A percentile compares a stretch with the other conserved stretches of the same genome.
Evolutionary conservation across 2,329 filamentous ascomycete species (phyloP).

Genomic region (Fusarium tricinctum): DNA sequence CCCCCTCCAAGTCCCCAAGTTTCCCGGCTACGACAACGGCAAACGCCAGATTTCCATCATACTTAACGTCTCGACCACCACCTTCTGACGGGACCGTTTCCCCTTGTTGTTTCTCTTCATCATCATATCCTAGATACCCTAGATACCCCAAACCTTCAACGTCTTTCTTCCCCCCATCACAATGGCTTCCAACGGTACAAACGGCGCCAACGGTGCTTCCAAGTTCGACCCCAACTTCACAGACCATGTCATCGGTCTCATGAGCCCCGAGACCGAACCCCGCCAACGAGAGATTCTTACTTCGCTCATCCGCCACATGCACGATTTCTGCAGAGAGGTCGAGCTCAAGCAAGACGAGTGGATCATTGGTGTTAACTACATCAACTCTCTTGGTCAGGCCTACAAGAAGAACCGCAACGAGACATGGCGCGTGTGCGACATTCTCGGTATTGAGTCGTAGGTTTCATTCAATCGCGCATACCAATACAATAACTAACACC

Average conservation of each 20-base stretch:
- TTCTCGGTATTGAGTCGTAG: constrained; percentile 80
- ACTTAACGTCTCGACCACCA: constrained; percentile 25
- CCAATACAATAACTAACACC: neutral
- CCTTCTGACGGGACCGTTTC: neutral
- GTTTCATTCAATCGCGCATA: constrained; percentile 51
- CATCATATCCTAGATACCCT: neutral
- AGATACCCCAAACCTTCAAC: constrained; percentile 20
- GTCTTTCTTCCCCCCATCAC: neutral
- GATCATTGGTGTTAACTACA: constrained; percentile 79
- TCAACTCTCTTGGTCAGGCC: constrained; percentile 81
- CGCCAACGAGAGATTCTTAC: constrained; percentile 74
- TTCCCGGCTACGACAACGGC: constrained; percentile 39
- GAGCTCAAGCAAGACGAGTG: constrained; percentile 84
- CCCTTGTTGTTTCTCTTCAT: neutral
- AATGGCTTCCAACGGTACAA: constrained; percentile 43
- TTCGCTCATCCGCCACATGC: constrained; percentile 77
- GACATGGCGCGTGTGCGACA: constrained; percentile 78
- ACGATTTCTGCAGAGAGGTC: constrained; percentile 83
- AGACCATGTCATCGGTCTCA: constrained; percentile 77
- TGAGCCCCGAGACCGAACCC: constrained; percentile 76
- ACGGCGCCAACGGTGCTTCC: constrained; percentile 33
- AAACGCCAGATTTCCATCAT: constrained; percentile 17
- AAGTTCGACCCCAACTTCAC: constrained; percentile 84
- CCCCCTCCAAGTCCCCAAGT: constrained; percentile 26
- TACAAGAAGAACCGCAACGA: constrained; percentile 79